Evolutionary conservation across 768 basidiomycete genomes (phyloP).

Genomic region (Exidia glandulosa): DNA sequence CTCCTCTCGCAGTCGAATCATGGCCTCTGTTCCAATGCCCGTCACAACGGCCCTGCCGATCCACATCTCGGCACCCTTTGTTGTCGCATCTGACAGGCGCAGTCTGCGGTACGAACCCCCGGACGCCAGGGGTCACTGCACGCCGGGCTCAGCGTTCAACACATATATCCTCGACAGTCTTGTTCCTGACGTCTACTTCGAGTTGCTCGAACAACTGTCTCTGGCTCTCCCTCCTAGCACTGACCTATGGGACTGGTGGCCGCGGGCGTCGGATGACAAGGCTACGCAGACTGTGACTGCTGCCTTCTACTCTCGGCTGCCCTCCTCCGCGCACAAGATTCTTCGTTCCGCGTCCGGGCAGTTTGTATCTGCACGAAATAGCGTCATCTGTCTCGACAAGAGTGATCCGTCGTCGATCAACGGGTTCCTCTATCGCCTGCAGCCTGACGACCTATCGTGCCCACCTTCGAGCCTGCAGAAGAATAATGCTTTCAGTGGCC

Average conservation of each 20-base stretch:
- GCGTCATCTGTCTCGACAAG: background rate
- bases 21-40: background rate
- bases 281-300: background rate
- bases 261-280: background rate
- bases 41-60: background rate
- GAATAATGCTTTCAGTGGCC: background rate
- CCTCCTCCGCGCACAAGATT: background rate
- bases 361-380: background rate
- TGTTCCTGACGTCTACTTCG: background rate
- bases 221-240: background rate
- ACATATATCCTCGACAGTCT: background rate
- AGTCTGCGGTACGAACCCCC: constrained; percentile 1
- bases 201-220: background rate
- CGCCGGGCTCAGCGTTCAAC: constrained; percentile 1
- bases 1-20: background rate
- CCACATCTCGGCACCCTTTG: background rate
- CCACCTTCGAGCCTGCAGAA: background rate
- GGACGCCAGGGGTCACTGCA: background rate
- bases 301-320: background rate
- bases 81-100: background rate
- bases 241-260: background rate
- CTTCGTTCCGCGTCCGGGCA: background rate
- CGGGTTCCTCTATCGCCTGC: background rate
- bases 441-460: background rate
- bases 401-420: background rate